Evolutionary conservation across 148 eudicot species (phyloP), one percentile per base, ranked within the genome.

Genomic region (Cornus suecica): DNA sequence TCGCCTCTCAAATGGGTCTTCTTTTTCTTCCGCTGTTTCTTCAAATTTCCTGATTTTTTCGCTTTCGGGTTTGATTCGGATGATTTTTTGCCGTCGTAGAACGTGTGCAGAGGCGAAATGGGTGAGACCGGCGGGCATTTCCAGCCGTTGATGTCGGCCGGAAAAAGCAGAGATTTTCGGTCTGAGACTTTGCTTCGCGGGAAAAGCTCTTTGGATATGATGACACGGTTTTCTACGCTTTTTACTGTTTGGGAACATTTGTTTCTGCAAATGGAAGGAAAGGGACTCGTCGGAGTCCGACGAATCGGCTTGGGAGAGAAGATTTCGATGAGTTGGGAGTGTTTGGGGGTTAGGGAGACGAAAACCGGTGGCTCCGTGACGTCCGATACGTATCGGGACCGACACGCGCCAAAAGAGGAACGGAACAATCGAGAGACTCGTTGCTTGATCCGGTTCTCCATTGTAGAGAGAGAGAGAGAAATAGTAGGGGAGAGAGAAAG

Each of bases 91-190:
- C 58, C 5, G 32, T 62, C 60, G 18, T 37, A 26, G 51, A 67
- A 42, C 8, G 41, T 61, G 66, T 74, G 29, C 60, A 79, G 70
- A 27, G 90, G 89, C 25, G 84, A 73, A 31, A 70, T 80, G 69
- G 88, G 92, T 73, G 92, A 86, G 2, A 66, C 88, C 8, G 91
- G 90, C 9, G 90, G 87, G 69, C 90, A 85, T 20, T 75, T 73
- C 3, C 76, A 72, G 24, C 84, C 83, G 28, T 79, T 66, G 22
- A 51, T 66, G 8, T 73, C 73, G 3, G 28, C 75, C 52, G 41
- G 68, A 69, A 10, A 66, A 52, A 73, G 80, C 42, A 71, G 81
- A 32, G 60, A 61, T 65, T 73, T 76, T 34, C 67, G 30, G 72
- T 74, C 87, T 5, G 86, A 62, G 15, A 87, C 65, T 78, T 84